phyloP scores from a whole-genome alignment of 2,329 filamentous ascomycete species.

The Botryotinia globosa region DNA sequence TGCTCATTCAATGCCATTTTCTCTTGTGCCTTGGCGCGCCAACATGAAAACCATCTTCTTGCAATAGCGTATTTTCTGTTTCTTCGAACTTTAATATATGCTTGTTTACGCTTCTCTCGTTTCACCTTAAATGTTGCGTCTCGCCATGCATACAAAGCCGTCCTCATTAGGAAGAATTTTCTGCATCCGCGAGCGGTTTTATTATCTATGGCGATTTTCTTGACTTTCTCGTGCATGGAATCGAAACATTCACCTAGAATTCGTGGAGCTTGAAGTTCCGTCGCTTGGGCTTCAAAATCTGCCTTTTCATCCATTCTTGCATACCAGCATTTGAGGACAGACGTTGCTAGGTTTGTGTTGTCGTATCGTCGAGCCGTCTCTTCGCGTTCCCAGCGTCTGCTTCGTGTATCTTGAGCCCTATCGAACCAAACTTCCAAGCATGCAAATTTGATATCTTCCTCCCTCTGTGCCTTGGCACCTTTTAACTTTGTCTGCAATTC shows the following conservation, averaged over 20 bases:
- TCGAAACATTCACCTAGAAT: conserved; percentile 26
- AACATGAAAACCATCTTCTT: conserved; percentile 29
- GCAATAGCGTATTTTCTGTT: conserved; percentile 35
- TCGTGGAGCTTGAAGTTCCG: conserved; percentile 27
- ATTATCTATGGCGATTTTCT: conserved; percentile 31
- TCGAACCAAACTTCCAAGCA: conserved; percentile 43
- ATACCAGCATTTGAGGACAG: conserved; percentile 32
- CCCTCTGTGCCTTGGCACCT: conserved; percentile 36
- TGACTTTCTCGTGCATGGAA: conserved; percentile 28
- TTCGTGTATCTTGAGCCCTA: conserved; percentile 38
- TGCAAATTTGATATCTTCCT: conserved; percentile 42
- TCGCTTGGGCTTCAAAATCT: conserved; percentile 28
- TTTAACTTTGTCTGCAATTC: conserved; percentile 49
- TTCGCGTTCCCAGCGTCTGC: conserved; percentile 30
- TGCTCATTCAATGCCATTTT: conserved; percentile 35
- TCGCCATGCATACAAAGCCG: conserved; percentile 36
- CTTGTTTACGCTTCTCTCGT: conserved; percentile 35
- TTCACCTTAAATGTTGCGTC: conserved; percentile 31
- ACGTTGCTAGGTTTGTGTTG: conserved; percentile 28
- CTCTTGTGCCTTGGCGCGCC: conserved; percentile 30
- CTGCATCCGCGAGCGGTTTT: conserved; percentile 32
- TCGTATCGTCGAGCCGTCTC: conserved; percentile 30
- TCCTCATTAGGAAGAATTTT: conserved; percentile 36
- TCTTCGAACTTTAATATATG: conserved; percentile 36
- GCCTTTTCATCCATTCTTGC: conserved; percentile 26